Base-by-base conservation (phyloP, 768 basidiomycete genomes). In the Cyclocybe cylindracea region DNA sequence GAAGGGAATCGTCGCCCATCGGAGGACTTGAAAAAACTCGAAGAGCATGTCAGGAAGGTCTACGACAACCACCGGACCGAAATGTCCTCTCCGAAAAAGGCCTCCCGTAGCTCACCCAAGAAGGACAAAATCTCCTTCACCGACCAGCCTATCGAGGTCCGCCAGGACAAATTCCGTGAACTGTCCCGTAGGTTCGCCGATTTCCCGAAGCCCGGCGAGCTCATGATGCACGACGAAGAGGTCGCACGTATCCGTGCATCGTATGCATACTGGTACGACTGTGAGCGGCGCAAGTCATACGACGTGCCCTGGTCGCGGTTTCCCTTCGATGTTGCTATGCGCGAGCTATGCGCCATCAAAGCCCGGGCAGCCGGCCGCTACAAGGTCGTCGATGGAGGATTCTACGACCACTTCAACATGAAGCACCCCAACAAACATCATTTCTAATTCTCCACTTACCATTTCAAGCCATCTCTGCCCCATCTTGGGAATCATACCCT, bases 331-430 rank as follows among this genome's bases (percentile, higher is more conserved):
- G 73, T 85, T 32, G 79, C 82, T 1, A 76, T 80, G 67, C 69
- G 82, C 5, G 75, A 78, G 47, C 67, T 86, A 11, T 71, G 80
- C 45, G 59, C 61, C 16, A 83, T 86, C 63, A 85, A 85, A 63
- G 75, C 78, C 4, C 63, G 64, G 34, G 73, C 75, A 1, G 46
- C 53, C 6, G 77, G 76, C 1, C 58, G 57, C 6, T 65, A 63
- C 44, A 83, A 80, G 60, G 69, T 76, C 1, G 68, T 84, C 2
- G 60, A 63, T 5, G 62, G 63, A 1, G 61, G 68, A 2, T 84
- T 84, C 49, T 83, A 84, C 52, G 72, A 77, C 10, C 61, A 68
- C 11, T 66, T 75, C 54, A 67, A 59, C 43, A 61, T 77, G 49
- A 73, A 70, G 54, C 60, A 58, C 42, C 57, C 60, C 14, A 61